Conservation (phyloP, 768 basidiomycete species). For the Leccinum longicurvipes region DNA sequence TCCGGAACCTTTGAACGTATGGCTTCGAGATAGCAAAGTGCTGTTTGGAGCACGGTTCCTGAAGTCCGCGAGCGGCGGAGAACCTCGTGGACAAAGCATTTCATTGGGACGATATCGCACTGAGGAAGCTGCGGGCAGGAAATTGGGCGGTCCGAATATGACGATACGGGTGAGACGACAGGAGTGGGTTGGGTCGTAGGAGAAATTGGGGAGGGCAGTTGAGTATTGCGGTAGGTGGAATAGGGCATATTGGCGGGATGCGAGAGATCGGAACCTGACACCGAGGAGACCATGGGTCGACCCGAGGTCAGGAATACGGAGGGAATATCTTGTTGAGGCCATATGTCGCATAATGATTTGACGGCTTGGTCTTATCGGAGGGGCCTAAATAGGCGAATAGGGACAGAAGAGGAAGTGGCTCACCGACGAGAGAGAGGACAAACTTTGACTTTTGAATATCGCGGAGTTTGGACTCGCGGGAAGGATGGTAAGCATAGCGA, state of each 20-base stretch:
- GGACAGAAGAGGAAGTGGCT: conserved; percentile 29
- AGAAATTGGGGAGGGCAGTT: conserved; percentile 54
- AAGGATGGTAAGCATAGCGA: conserved; percentile 32
- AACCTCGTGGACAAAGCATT: conserved; percentile 84
- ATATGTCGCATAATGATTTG: conserved; percentile 73
- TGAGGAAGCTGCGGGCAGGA: conserved; percentile 11
- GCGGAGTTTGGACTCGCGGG: conserved; percentile 36
- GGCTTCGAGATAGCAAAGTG: conserved; percentile 83
- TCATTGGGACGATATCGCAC: conserved; percentile 54
- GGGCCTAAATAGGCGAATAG: conserved; percentile 9
- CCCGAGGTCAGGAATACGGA: conserved; percentile 44
- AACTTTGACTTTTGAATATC: conserved; percentile 59
- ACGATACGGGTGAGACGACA: conserved; percentile 27
- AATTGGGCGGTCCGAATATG: conserved; percentile 23
- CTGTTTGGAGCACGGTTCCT: conserved; percentile 80
- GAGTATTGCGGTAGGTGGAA: conserved; percentile 31
- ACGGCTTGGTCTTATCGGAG: conserved; percentile 66
- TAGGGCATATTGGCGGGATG: conserved; percentile 1
- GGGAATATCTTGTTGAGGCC: conserved; percentile 76
- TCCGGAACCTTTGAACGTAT: conserved; percentile 70
- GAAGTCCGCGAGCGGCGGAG: conserved; percentile 83
- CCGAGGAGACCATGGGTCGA: conserved; percentile 24
- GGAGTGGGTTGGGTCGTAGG: conserved; percentile 42
- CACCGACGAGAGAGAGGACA: conserved; percentile 68
- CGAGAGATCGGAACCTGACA: conserved; percentile 10